phyloP scores from a whole-genome alignment of 768 basidiomycete species.

The Holtermannia corniformis region DNA sequence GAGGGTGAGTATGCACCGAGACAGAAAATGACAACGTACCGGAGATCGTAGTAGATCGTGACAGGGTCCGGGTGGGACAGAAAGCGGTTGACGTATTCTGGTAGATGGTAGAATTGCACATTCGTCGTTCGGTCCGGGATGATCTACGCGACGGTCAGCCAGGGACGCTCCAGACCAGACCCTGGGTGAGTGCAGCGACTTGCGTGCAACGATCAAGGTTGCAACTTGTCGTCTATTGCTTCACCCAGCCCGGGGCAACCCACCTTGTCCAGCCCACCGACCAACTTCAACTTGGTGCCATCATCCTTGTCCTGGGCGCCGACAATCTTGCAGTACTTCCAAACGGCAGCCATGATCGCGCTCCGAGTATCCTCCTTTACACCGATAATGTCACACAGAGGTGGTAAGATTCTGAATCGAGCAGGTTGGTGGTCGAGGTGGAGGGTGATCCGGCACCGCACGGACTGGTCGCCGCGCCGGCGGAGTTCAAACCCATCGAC shows the following conservation, averaged over 20 bases:
- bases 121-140: conserved; percentile 17
- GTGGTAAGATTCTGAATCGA: conserved; percentile 67
- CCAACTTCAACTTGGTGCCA: conserved; percentile 26
- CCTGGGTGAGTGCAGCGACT: too few species aligned
- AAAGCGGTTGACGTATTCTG: conserved; percentile 74
- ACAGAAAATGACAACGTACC: conserved; percentile 12
- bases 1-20: background rate
- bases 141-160: conserved; percentile 19
- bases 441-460: conserved; percentile 71
- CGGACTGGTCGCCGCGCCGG: conserved; percentile 67
- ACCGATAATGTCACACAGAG: conserved; percentile 56
- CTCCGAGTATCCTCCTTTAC: conserved; percentile 76
- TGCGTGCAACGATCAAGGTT: too few species aligned
- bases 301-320: conserved; percentile 50
- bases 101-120: conserved; percentile 67
- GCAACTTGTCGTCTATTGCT: too few species aligned
- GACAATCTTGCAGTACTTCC: conserved; percentile 92
- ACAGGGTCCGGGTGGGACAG: conserved; percentile 70
- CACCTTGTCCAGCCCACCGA: conserved; percentile 38
- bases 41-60: conserved; percentile 56
- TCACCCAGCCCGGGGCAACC: background rate
- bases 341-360: conserved; percentile 70
- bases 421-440: conserved; percentile 80
- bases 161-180: too few species aligned
- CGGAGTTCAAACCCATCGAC: conserved; percentile 81